Percentiles rank a stretch among this genome's conserved stretches.
phyloP scores from a whole-genome alignment of 2,329 filamentous ascomycete species.

The Microsporum canis region DNA sequence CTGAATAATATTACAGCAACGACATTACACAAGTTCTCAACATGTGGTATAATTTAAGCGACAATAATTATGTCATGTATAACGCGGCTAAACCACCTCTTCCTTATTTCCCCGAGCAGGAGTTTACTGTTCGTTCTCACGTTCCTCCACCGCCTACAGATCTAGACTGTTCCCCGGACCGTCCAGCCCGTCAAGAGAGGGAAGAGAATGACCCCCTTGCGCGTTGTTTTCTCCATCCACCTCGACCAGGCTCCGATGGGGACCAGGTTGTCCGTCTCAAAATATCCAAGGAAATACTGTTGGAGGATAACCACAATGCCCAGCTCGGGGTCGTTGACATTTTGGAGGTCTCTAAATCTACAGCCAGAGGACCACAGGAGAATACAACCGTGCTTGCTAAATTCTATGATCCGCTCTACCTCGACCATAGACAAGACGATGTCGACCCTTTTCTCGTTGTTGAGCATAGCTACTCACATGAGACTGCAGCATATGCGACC shows the following conservation, averaged over 20 bases:
- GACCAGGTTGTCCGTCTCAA: not conserved
- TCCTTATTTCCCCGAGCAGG: not conserved
- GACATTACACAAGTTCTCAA: too few species aligned
- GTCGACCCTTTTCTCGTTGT: slow-evolving; percentile 6
- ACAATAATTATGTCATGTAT: not conserved
- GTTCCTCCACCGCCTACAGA: not conserved
- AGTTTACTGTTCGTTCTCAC: not conserved
- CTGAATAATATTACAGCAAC: too few species aligned
- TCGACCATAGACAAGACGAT: slow-evolving; percentile 3
- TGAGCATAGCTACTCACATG: slow-evolving; percentile 5
- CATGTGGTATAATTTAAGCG: too few species aligned
- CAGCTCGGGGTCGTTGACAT: slow-evolving; percentile 4
- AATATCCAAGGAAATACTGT: slow-evolving; percentile 2
- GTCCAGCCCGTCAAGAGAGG: not conserved
- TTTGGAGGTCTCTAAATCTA: not conserved
- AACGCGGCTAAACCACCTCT: not conserved
- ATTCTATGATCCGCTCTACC: slow-evolving; percentile 9
- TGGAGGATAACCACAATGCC: slow-evolving; percentile 7
- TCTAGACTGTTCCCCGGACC: not conserved
- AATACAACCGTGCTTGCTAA: slow-evolving; percentile 7
- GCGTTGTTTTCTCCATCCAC: slow-evolving; percentile 6
- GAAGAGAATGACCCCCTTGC: not conserved
- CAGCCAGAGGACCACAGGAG: not conserved
- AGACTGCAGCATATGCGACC: slow-evolving; percentile 2
- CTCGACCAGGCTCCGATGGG: not conserved